Base-by-base conservation (phyloP, 768 basidiomycete species). In the Inosperma sp. region DNA sequence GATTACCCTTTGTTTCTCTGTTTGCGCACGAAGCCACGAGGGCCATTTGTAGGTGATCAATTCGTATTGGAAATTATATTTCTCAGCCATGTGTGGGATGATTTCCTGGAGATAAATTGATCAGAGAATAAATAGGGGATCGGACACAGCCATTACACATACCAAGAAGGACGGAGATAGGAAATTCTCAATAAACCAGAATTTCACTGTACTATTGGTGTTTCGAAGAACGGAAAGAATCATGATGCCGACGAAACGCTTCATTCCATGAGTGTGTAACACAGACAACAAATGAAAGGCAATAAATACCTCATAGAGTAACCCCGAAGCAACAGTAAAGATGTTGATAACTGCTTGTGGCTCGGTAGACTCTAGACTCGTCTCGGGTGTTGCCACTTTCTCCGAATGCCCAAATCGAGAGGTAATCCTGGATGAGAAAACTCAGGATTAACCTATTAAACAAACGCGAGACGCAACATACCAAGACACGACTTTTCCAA, bases 101-200 rank as follows among this genome's bases (percentile, higher is more conserved):
- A 96, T 94, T 79, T 92, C 92, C 90, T 94, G 4, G 26, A 8
- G 14, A 17, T 17, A 4, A 13, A 27, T 22, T 36, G 42, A 33
- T 39, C 34, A 37, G 30, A 2, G 42, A 16, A 30, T 35, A 10
- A 35, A 33, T 9, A 12, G 13, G 16, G 36, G 48, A 12, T 8
- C 31, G 49, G 12, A 14, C 19, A 12, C 54, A 26, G 27, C 40
- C 3, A 7, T 25, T 39, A 19, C 10, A 72, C 81, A 59, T 58
- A 91, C 93, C 52, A 97, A 70, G 80, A 99, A 99, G 0, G 93
- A 88, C 1, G 95, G 96, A 0, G 95, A 98, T 12, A 98, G 78
- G 79, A 99, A 99, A 71, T 99, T 98, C 65, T 96, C 90, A 56
- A 99, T 98, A 70, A 98, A 98, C 96, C 96, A 98, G 71, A 98